A percentile compares a stretch with the other conserved stretches of the same genome.
Conservation (phyloP, 73 alveolate species). For the Paramecium pentaurelia region DNA sequence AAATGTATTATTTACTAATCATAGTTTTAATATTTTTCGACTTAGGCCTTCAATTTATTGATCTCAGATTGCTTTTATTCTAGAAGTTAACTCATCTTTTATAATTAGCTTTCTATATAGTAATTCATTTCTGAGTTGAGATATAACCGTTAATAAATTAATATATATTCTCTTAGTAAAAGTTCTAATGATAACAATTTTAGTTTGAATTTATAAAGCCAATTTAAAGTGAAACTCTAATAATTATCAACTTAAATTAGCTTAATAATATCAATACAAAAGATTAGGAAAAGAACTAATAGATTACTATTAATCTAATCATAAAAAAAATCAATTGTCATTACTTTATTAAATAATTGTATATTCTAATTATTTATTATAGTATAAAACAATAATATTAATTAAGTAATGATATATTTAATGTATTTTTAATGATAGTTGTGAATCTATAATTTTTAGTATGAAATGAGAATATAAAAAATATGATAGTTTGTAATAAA, state of each 20-base stretch:
- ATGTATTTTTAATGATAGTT: too few species aligned
- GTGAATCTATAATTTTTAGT: too few species aligned
- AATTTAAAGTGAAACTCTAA: neutral
- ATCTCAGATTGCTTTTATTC: neutral
- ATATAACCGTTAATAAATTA: neutral
- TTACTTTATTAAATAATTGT: neutral
- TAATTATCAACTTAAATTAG: neutral
- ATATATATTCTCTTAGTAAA: neutral
- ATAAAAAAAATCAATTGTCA: neutral
- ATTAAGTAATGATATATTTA: too few species aligned
- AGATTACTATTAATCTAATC: neutral
- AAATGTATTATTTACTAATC: neutral
- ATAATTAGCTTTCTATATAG: neutral
- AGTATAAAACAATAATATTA: too few species aligned
- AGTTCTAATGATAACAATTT: neutral
- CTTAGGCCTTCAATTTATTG: neutral
- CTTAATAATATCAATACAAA: neutral
- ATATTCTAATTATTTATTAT: too few species aligned
- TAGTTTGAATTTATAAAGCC: neutral
- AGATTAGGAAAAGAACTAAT: neutral
- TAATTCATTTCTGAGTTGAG: neutral
- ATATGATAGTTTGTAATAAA: neutral
- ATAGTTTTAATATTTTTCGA: neutral
- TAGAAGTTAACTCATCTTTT: neutral
- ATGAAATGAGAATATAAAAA: neutral